Base-by-base conservation (phyloP, 208 protist genomes). In the Acanthamoeba royreba region DNA sequence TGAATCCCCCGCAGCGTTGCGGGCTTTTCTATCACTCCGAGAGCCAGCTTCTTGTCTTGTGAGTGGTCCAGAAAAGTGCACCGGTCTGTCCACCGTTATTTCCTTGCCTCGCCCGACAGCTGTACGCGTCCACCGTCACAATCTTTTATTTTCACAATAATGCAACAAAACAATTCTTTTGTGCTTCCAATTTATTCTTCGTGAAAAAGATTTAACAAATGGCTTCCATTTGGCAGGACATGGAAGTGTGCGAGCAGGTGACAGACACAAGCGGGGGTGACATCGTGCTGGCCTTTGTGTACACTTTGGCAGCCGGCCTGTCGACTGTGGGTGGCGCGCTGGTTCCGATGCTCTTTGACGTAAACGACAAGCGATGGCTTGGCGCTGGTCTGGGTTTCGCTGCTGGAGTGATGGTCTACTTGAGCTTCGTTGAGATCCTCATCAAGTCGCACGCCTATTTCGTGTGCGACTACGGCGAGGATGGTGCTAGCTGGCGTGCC, bases 381-480 rank as follows among this genome's bases (percentile, higher is more conserved):
- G 93, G 42, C 33, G 94, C 42, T 9, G 52, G 58, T 31, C 49
- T 96, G n/a, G 95, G 85, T 38, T 69, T 91, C 28, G 45, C 85
- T 17, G 53, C 95, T 11, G 95, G 95, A 28, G 95, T 96, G 52
- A 96, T 96, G 95, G 9, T 95, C 40, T 96, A 96, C 92, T 66
- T 96, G 15, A 92, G 66, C 25, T 95, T 96, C 53, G 93, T 94
- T 4, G 95, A 96, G 87, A 95, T 96, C 52, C 89, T 95, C n/a
- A n/a, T n/a, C 42, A 66, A 89, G n/a, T 63, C 58, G 19, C 22
- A 43, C 11, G 61, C 22, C 72, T 94, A 92, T 38, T 94, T 95
- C 25, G 89, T 61, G 22, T 94, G 92, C 69, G 81, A 88, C 3
- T 25, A 15, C 13, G 46, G 83, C 22, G 38, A 35, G 31, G 77